A percentile compares a stretch with the other conserved stretches of the same genome.
Conservation (phyloP, 2,329 filamentous ascomycete genomes). For the Sporothrix luriei region DNA sequence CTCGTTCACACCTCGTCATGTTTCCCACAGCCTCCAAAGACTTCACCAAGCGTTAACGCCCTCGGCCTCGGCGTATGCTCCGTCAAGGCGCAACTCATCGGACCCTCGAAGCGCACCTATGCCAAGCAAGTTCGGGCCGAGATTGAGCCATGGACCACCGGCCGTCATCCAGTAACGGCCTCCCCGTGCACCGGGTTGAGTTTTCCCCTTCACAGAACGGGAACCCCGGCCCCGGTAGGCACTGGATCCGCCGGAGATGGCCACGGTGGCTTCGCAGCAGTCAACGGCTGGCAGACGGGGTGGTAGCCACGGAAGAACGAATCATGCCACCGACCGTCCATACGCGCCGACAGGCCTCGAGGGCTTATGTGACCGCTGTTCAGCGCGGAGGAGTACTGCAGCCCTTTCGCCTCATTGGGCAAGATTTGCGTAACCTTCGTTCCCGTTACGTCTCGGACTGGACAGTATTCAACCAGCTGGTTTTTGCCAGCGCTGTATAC, state of each 20-base stretch:
- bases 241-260: not conserved
- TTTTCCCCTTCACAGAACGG: not conserved
- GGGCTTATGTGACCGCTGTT: not conserved
- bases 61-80: not conserved
- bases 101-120: not conserved
- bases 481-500: slow-evolving; percentile 28
- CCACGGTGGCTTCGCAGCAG: not conserved
- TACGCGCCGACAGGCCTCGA: not conserved
- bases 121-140: not conserved
- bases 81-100: not conserved
- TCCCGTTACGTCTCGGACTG: slow-evolving; percentile 27
- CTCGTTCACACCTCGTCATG: not conserved
- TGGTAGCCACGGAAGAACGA: not conserved
- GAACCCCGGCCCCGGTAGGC: not conserved
- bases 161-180: not conserved
- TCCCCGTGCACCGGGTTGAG: slow-evolving; percentile 7
- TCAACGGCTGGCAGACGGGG: not conserved
- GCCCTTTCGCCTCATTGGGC: slow-evolving; percentile 20
- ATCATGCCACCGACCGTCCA: not conserved
- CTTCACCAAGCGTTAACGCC: not conserved
- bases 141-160: not conserved
- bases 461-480: slow-evolving; percentile 30
- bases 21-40: not conserved
- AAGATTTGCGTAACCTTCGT: slow-evolving; percentile 20
- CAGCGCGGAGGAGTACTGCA: not conserved